Base-by-base conservation (phyloP, 2,329 filamentous ascomycete genomes). In the Colletotrichum falcatum region DNA sequence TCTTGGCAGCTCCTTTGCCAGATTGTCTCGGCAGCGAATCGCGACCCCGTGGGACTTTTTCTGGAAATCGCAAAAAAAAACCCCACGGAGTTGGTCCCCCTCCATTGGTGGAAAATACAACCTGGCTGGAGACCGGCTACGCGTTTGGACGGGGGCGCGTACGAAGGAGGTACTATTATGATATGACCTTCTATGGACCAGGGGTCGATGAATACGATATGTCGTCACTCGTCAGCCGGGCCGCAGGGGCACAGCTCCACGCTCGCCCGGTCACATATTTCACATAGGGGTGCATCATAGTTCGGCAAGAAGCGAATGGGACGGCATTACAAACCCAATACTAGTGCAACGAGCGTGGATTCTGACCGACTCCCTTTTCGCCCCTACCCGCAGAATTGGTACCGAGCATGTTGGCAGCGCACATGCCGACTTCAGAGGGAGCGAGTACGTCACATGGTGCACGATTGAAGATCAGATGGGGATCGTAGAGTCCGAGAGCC, bases 1-100 rank as follows among this genome's bases (percentile, higher is more conserved):
- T 58, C 64, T 70, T 67, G 64, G 67, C 67, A 48, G 39, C 67
- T 62, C 67, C 67, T 70, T 70, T 67, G 51, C 44, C n/a, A 39
- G 44, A 48, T 62, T 23, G 51, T n/a, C 67, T 67, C 58, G 42
- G 58, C 58, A 37, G 28, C 7, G 20, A 28, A n/a, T 60, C 42
- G 44, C 42, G 42, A 60, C 28, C 39, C 39, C n/a, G 56, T 54
- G 30, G 53, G n/a, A n/a, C 42, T 51, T 58, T 62, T 53, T 51
- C 28, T 62, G 58, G 67, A 37, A 53, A 53, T 33, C 37, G 63
- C 44, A 42, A 26, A 35, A 66, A 42, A 37, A n/a, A n/a, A n/a
- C n/a, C n/a, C 5, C 30, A 56, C 35, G 16, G 46, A 44, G 5
- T n/a, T n/a, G n/a, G n/a, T n/a, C n/a, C n/a, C n/a, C n/a, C n/a